phyloP scores from a whole-genome alignment of 805 yeast genomes.

The Cyberlindnera galapagoensis region DNA sequence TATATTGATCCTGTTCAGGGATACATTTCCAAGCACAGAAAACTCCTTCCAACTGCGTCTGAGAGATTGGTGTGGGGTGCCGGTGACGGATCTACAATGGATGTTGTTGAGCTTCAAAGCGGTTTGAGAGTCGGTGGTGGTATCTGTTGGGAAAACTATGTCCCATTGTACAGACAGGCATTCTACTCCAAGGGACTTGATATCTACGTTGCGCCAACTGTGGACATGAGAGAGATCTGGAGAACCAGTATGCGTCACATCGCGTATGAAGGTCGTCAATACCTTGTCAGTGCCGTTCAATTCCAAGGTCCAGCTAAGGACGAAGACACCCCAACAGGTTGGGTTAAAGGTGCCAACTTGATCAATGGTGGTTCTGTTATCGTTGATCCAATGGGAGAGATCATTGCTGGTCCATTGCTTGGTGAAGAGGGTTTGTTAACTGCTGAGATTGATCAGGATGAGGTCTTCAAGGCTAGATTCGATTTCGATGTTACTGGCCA shows the following conservation, averaged over 20 bases:
- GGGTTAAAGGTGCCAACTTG: slow-evolving; percentile 26
- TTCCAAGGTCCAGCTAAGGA: slow-evolving; percentile 28
- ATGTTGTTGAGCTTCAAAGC: slow-evolving; percentile 29
- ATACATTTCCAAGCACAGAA: slow-evolving; percentile 36
- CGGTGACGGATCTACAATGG: slow-evolving; percentile 41
- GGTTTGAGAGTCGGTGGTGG: slow-evolving; percentile 40
- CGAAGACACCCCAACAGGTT: slow-evolving; percentile 25
- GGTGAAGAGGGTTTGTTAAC: slow-evolving; percentile 35
- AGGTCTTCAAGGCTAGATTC: slow-evolving; percentile 32
- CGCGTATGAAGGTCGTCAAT: slow-evolving; percentile 36
- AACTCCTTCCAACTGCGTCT: slow-evolving; percentile 38
- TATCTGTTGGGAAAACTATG: slow-evolving; percentile 42
- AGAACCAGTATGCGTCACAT: slow-evolving; percentile 35
- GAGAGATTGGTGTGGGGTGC: slow-evolving; percentile 41
- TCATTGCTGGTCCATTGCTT: slow-evolving; percentile 36
- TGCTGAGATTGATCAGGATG: slow-evolving; percentile 35
- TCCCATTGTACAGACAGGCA: slow-evolving; percentile 35
- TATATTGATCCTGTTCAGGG: slow-evolving; percentile 34
- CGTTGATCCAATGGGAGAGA: slow-evolving; percentile 36
- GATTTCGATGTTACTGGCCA: slow-evolving; percentile 40
- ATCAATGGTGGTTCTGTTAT: slow-evolving; percentile 37
- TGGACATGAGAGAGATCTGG: slow-evolving; percentile 40
- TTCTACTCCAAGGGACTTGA: slow-evolving; percentile 38
- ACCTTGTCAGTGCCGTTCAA: slow-evolving; percentile 35
- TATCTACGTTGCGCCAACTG: slow-evolving; percentile 39